These are phyloP conservation scores for Fraxinus sp. DNA, from an alignment of 305 asterid species.

Conservation along the genomic window DNA sequence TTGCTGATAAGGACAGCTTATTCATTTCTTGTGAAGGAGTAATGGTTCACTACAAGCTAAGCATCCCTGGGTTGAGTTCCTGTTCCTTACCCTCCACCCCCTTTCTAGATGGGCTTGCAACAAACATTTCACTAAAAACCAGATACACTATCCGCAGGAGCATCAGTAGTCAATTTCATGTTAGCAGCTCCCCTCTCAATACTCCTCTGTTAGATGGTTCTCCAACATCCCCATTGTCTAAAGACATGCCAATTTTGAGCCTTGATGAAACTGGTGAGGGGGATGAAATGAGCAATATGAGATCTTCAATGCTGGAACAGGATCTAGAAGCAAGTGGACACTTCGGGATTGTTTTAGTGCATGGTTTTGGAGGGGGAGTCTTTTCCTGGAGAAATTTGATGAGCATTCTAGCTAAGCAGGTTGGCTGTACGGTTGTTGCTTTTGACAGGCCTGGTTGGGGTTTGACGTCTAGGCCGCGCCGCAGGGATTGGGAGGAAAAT, in stretches of 20 bases:
- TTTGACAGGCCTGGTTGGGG: conserved; percentile 99
- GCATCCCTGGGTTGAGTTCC: conserved; percentile 59
- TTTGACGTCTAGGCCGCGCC: conserved; percentile 81
- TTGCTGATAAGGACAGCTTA: conserved; percentile 81
- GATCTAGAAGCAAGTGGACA: conserved; percentile 55
- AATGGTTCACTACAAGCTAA: conserved; percentile 82
- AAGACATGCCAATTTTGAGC: conserved; percentile 67
- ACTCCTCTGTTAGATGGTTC: conserved; percentile 68
- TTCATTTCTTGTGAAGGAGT: conserved; percentile 72
- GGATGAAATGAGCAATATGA: conserved; percentile 39
- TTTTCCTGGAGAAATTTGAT: conserved; percentile 93
- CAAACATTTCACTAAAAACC: conserved; percentile 39
- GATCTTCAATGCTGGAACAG: conserved; percentile 41
- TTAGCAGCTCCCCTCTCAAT: conserved; percentile 47
- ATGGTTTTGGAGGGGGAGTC: conserved; percentile 97
- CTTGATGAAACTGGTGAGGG: conserved; percentile 54
- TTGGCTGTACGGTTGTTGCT: conserved; percentile 80
- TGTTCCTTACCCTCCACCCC: conserved; percentile 63
- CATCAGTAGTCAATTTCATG: conserved; percentile 68
- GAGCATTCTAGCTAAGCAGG: conserved; percentile 64
- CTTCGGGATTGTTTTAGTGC: conserved; percentile 84
- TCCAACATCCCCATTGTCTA: conserved; percentile 75
- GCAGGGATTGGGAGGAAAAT: conserved; percentile 83
- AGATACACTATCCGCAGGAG: conserved; percentile 73
- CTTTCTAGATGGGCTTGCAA: conserved; percentile 49